Percentiles rank a stretch among this genome's conserved stretches.
Conservation (phyloP, 2,329 filamentous ascomycete genomes). For the Colletotrichum paranaense region DNA sequence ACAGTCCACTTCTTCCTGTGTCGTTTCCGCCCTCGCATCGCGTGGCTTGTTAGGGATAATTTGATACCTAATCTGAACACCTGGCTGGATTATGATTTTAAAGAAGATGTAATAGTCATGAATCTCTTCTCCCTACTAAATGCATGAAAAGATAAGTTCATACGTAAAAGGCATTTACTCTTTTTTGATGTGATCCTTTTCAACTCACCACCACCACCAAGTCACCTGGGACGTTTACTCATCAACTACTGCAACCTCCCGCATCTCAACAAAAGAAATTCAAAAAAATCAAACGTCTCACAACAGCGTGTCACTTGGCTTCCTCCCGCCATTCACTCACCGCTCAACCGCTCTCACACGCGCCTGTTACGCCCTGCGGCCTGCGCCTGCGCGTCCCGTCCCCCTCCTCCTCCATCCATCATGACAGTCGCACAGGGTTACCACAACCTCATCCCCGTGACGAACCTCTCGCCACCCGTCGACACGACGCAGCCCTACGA, state of each 20-base stretch:
- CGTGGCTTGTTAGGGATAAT: not conserved
- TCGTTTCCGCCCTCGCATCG: not conserved
- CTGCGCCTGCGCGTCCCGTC: no score
- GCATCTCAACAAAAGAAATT: not conserved
- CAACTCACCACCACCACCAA: not conserved
- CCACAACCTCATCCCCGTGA: conserved; percentile 30
- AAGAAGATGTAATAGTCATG: not conserved
- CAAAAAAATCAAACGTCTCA: not conserved
- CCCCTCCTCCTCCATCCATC: not conserved
- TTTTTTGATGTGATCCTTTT: not conserved
- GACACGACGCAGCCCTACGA: conserved; percentile 58
- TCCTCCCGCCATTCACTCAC: not conserved
- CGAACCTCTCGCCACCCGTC: conserved; percentile 53
- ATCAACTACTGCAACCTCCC: not conserved
- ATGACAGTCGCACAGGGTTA: conserved; percentile 28
- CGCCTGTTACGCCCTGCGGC: no score
- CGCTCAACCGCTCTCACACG: no score
- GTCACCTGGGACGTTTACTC: not conserved
- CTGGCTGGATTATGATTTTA: not conserved
- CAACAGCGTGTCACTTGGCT: not conserved
- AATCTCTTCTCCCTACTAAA: not conserved
- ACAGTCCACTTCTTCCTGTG: not conserved
- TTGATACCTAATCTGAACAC: not conserved
- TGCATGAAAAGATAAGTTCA: not conserved
- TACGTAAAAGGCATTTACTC: not conserved